phyloP scores from a whole-genome alignment of 2,329 filamentous ascomycete genomes.

The Colletotrichum sp. region DNA sequence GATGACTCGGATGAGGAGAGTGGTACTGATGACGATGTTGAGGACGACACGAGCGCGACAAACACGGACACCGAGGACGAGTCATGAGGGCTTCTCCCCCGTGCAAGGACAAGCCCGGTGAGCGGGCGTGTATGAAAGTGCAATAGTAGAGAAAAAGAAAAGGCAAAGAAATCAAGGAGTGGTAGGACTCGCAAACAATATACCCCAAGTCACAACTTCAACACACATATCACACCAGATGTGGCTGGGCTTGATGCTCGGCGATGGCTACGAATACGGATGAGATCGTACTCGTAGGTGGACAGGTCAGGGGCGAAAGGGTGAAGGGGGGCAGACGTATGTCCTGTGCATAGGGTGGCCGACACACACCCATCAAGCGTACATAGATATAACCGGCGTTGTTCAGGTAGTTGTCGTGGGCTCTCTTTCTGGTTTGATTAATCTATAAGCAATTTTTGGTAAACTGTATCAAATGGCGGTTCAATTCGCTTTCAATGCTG shows the following conservation, averaged over 20 bases:
- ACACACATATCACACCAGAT: not conserved
- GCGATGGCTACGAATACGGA: not conserved
- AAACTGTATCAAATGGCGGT: not conserved
- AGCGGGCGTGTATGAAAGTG: not conserved
- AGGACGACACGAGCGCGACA: slow-evolving; percentile 71
- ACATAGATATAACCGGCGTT: not conserved
- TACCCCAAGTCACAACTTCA: slow-evolving; percentile 17
- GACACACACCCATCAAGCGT: not conserved
- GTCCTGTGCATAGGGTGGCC: not conserved
- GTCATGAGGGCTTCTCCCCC: slow-evolving; percentile 38
- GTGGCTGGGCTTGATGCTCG: not conserved
- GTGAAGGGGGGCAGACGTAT: too few species aligned
- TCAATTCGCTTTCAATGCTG: not conserved
- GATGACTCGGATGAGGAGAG: slow-evolving; percentile 81
- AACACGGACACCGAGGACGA: slow-evolving; percentile 72
- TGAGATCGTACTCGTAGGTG: not conserved
- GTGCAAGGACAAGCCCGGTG: not conserved
- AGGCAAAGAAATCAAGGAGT: not conserved
- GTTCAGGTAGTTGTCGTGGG: not conserved
- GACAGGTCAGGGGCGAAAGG: not conserved
- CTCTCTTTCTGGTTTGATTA: not conserved
- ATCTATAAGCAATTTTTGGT: not conserved
- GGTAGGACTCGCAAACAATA: slow-evolving; percentile 7
- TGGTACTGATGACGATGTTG: slow-evolving; percentile 77
- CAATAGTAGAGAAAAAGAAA: not conserved